phyloP scores from a whole-genome alignment of 225 moss, liverwort and hornwort species.

The Straminergon stramineum region DNA sequence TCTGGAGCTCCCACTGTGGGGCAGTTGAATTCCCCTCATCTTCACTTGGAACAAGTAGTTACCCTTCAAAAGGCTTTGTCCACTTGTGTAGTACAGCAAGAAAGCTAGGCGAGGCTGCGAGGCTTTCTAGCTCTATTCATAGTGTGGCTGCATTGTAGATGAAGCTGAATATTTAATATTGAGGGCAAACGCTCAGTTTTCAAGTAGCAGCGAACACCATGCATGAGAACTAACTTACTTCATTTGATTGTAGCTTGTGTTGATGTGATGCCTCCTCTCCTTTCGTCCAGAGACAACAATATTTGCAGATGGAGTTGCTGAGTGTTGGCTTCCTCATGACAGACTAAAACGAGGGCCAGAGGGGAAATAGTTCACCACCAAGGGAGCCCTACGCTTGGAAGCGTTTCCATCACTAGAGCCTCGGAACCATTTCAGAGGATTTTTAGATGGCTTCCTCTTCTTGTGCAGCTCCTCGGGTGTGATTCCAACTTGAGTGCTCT shows the following conservation, averaged over 20 bases:
- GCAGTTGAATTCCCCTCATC: not conserved
- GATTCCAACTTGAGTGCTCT: not conserved
- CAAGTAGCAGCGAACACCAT: not conserved
- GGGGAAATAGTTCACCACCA: slow-evolving; percentile 8
- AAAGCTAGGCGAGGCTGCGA: not conserved
- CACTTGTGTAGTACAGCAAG: not conserved
- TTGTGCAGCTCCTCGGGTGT: slow-evolving; percentile 20
- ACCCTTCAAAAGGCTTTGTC: not conserved
- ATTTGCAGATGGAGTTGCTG: not conserved
- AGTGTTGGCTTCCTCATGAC: not conserved
- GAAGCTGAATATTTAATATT: not conserved
- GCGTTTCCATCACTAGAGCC: not conserved
- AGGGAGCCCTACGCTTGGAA: not conserved
- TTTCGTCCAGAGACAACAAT: not conserved
- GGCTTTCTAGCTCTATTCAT: not conserved
- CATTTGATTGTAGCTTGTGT: not conserved
- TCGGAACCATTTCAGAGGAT: slow-evolving; percentile 2
- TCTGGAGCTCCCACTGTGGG: not conserved
- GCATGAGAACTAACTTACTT: not conserved
- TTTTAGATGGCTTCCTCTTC: not conserved
- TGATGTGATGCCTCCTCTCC: not conserved
- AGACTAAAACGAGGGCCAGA: not conserved
- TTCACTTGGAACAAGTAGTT: not conserved
- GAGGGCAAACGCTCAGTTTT: not conserved
- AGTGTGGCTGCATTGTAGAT: not conserved